These are phyloP conservation scores for Rhodosporidiobolus sp. DNA, from an alignment of 768 basidiomycete genomes.

Conservation along the genomic window DNA sequence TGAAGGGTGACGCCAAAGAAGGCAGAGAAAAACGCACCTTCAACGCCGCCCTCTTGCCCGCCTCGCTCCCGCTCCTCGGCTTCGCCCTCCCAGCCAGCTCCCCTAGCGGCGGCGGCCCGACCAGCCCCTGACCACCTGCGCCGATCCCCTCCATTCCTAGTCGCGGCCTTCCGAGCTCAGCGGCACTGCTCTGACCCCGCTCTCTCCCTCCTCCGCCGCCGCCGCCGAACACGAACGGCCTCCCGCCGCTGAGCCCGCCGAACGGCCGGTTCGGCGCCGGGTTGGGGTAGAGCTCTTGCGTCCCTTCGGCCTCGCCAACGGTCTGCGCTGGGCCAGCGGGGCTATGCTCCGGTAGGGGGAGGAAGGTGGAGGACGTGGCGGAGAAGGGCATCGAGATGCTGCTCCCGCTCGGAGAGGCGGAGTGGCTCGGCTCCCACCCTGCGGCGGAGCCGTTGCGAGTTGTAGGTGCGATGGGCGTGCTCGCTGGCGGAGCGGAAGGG, in stretches of 20 bases:
- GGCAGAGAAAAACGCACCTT: background rate
- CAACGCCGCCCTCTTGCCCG: constrained; percentile 2
- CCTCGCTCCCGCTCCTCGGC: constrained; percentile 9
- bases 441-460: too few relatives aligned
- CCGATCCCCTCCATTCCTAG: background rate
- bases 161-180: background rate
- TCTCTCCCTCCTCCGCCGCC: background rate
- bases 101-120: too few relatives aligned
- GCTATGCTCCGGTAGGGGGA: too few relatives aligned
- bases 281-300: background rate
- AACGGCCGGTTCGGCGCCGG: constrained; percentile 17
- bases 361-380: too few relatives aligned
- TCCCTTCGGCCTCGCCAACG: background rate
- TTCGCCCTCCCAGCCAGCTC: background rate
- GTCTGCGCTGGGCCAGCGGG: too few relatives aligned
- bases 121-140: background rate
- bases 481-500: background rate
- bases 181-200: background rate
- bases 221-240: constrained; percentile 2
- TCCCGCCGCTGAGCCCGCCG: background rate
- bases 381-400: background rate
- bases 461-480: background rate
- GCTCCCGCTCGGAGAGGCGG: background rate
- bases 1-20: too few relatives aligned
- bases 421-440: background rate